Conservation (phyloP, 192 early-diverging fungal genomes). For the Martensiomyces pterosporus region DNA sequence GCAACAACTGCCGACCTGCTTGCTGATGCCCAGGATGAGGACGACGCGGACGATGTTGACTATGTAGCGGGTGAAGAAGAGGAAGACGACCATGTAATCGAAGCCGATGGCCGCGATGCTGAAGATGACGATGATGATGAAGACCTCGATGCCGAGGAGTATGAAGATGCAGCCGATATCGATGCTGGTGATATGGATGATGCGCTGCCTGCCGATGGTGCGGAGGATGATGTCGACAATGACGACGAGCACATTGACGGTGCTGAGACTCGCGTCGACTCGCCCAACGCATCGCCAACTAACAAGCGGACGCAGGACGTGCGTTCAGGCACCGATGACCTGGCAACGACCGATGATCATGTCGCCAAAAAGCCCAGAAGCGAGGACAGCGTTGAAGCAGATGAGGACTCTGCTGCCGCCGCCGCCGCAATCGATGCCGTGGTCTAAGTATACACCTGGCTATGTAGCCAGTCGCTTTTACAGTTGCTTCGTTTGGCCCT, state of each 20-base stretch:
- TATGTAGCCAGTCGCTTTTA: too few relatives aligned
- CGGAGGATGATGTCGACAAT: background rate
- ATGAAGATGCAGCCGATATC: too few relatives aligned
- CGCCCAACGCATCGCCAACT: conserved; percentile 1
- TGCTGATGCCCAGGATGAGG: conserved; percentile 8
- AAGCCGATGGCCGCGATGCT: conserved; percentile 8
- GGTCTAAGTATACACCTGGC: too few relatives aligned
- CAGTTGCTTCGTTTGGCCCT: too few relatives aligned
- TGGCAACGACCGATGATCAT: conserved; percentile 4
- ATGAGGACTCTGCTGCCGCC: too few relatives aligned
- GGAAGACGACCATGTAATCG: conserved; percentile 28
- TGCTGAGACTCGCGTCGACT: conserved; percentile 5
- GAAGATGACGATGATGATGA: conserved; percentile 11
- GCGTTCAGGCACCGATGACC: too few relatives aligned
- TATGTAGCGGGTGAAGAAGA: conserved; percentile 38
- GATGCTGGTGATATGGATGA: too few relatives aligned
- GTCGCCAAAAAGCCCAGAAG: conserved; percentile 3
- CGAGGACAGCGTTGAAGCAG: too few relatives aligned
- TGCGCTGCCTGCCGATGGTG: too few relatives aligned
- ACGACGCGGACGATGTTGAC: conserved; percentile 25
- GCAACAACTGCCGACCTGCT: conserved; percentile 19
- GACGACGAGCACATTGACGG: background rate
- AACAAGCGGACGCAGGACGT: conserved; percentile 13
- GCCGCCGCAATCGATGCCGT: too few relatives aligned
- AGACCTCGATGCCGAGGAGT: conserved; percentile 1